Evolutionary conservation across 1,284 basidiomycete genomes (phyloP).

Genomic region (Trichosporon sp.): DNA sequence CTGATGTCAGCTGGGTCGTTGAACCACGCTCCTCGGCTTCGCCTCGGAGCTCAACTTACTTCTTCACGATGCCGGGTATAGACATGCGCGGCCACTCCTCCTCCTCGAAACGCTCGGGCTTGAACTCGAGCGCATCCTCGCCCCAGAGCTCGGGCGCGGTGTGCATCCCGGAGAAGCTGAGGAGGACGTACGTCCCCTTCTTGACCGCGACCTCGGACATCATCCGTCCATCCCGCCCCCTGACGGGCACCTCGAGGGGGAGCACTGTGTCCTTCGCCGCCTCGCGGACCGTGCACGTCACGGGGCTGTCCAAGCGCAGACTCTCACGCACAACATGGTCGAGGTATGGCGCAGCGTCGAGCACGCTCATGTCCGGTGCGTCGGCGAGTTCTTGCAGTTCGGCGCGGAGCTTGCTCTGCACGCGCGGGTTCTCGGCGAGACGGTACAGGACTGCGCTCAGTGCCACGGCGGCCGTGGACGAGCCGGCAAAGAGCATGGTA

Average conservation of each 20-base stretch:
- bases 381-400: slow-evolving; percentile 56
- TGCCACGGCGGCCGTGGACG: slow-evolving; percentile 66
- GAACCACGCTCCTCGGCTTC: background rate
- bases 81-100: background rate
- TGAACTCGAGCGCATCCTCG: slow-evolving; percentile 65
- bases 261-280: slow-evolving; percentile 64
- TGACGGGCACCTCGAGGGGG: slow-evolving; percentile 60
- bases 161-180: slow-evolving; percentile 60
- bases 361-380: slow-evolving; percentile 37
- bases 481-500: slow-evolving; percentile 67
- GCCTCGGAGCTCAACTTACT: background rate
- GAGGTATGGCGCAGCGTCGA: slow-evolving; percentile 60
- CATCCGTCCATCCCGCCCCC: slow-evolving; percentile 44
- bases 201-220: slow-evolving; percentile 38
- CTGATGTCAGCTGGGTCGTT: background rate
- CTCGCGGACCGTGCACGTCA: slow-evolving; percentile 66
- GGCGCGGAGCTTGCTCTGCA: slow-evolving; percentile 63
- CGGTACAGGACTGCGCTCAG: slow-evolving; percentile 63
- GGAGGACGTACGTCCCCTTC: slow-evolving; percentile 27
- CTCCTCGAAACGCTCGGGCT: slow-evolving; percentile 63
- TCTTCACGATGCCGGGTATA: background rate
- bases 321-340: slow-evolving; percentile 67
- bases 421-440: slow-evolving; percentile 61
- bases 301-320: slow-evolving; percentile 66
- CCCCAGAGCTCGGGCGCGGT: slow-evolving; percentile 66